Evolutionary conservation across 108 stramenopile species (phyloP).

Genomic region (Aurantiochytrium sp.): DNA sequence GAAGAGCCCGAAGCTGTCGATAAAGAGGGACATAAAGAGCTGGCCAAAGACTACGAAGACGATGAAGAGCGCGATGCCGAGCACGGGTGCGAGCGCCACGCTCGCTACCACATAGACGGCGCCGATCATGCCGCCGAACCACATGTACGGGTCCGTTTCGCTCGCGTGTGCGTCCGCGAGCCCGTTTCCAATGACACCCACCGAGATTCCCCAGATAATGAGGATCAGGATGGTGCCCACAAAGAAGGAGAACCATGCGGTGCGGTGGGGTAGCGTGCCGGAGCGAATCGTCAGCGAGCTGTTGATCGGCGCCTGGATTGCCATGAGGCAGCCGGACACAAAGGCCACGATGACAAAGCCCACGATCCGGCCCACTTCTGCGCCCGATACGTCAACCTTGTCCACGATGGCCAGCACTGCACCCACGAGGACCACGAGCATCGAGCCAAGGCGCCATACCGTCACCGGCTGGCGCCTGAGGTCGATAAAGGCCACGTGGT

Average conservation of each 20-base stretch:
- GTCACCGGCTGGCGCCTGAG: neutral
- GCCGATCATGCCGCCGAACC: neutral
- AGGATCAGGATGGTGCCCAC: neutral
- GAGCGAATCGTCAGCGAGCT: neutral
- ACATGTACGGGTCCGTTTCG: neutral
- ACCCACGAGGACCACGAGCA: neutral
- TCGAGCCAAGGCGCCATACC: neutral
- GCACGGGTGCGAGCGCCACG: neutral
- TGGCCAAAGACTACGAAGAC: neutral
- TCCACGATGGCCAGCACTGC: neutral
- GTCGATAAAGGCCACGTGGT: conserved; percentile 5
- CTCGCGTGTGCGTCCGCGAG: neutral
- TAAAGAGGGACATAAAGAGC: conserved; percentile 13
- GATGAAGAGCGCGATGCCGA: neutral
- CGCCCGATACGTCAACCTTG: neutral
- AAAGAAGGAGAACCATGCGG: neutral
- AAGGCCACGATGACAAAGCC: neutral
- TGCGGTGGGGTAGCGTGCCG: neutral
- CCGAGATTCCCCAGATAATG: neutral
- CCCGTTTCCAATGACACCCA: neutral
- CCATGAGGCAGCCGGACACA: neutral
- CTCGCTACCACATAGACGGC: neutral
- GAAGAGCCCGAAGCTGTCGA: neutral
- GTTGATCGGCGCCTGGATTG: conserved; percentile 12
- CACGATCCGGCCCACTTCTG: neutral